Evolutionary conservation across 139 green algal genomes (phyloP).

Genomic region (Pleodorina starrii): DNA sequence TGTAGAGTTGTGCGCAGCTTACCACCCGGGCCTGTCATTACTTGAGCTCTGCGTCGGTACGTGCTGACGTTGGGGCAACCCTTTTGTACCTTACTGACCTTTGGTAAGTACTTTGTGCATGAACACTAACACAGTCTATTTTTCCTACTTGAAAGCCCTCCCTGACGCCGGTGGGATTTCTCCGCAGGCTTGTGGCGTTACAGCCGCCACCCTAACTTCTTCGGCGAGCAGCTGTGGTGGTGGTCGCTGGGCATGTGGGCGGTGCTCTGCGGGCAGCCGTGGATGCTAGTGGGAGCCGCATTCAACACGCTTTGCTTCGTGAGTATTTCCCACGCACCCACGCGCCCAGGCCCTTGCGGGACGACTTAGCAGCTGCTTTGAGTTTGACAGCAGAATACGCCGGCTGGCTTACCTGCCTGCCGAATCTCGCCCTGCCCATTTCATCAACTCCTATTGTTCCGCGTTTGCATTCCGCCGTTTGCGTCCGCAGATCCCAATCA

Average conservation of each 20-base stretch:
- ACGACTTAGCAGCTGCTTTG: background rate
- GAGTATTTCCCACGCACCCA: too few species aligned
- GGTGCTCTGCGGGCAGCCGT: conserved; percentile 52
- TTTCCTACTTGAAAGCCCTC: too few species aligned
- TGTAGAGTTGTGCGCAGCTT: background rate
- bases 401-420: background rate
- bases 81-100: too few species aligned
- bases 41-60: too few species aligned
- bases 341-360: background rate
- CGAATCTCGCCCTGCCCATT: background rate
- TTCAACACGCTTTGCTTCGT: conserved; percentile 76
- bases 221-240: conserved; percentile 84
- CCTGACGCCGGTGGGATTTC: too few species aligned
- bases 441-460: too few species aligned
- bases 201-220: conserved; percentile 90
- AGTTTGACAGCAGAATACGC: background rate
- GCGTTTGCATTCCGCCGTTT: too few species aligned
- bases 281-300: conserved; percentile 63
- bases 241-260: conserved; percentile 73
- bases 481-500: conserved; percentile 63
- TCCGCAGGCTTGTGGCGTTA: conserved; percentile 80
- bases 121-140: too few species aligned
- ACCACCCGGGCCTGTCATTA: too few species aligned
- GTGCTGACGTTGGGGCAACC: too few species aligned
- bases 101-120: too few species aligned